Percentiles rank a stretch among this genome's conserved stretches.
Evolutionary conservation across 805 yeast genomes (phyloP).

Genomic region (Wickerhamomyces strasburgensis): DNA sequence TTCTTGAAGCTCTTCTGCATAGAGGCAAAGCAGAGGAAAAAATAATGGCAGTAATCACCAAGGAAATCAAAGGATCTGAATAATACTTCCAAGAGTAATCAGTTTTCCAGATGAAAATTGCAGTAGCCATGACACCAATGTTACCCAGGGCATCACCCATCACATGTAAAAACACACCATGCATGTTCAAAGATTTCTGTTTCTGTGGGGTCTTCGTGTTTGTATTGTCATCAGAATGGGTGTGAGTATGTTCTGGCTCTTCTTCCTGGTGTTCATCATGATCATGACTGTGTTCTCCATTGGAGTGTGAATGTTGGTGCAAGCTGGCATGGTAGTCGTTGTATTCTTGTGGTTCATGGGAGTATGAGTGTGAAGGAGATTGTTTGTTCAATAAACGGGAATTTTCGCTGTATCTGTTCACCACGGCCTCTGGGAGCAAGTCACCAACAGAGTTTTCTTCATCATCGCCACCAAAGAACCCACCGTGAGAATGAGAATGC

Average conservation of each 20-base stretch:
- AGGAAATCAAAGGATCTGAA: constrained; percentile 81
- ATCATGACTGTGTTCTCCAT: constrained; percentile 5
- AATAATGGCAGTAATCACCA: constrained; percentile 81
- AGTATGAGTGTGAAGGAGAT: constrained; percentile 6
- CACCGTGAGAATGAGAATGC: constrained; percentile 30
- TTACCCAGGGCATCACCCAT: constrained; percentile 96
- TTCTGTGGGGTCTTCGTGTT: constrained; percentile 13
- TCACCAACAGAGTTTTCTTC: constrained; percentile 25
- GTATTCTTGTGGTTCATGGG: constrained; percentile 13
- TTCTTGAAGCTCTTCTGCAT: constrained; percentile 80
- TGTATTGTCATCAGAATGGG: constrained; percentile 6
- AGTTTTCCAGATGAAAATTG: constrained; percentile 90
- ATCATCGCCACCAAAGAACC: constrained; percentile 9
- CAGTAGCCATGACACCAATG: constrained; percentile 86
- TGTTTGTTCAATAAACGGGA: constrained; percentile 11
- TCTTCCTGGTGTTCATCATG: constrained; percentile 9
- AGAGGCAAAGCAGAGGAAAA: constrained; percentile 89
- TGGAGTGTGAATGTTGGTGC: constrained; percentile 10
- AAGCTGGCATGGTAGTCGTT: constrained; percentile 18
- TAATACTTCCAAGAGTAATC: constrained; percentile 83
- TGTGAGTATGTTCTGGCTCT: constrained; percentile 3
- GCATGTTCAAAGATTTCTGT: constrained; percentile 83
- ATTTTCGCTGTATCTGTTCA: constrained; percentile 29
- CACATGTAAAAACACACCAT: constrained; percentile 93
- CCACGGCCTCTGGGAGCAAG: constrained; percentile 44